Conservation (phyloP, 768 basidiomycete species). For the Mycena polygramma region DNA sequence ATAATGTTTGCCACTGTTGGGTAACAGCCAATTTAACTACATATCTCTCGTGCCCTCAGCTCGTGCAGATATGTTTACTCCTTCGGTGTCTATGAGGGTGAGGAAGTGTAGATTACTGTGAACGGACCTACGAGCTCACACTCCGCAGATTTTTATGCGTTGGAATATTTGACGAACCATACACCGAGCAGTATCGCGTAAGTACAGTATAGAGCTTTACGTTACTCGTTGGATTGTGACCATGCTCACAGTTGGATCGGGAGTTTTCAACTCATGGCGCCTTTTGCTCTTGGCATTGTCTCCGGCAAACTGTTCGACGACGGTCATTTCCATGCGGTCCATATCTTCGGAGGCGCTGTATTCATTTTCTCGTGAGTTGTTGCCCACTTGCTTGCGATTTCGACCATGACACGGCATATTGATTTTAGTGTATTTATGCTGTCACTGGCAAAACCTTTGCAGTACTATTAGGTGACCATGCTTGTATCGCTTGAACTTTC, state of each 20-base stretch:
- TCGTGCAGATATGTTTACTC: neutral
- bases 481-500: neutral
- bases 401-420: too few relatives aligned
- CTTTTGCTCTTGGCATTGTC: neutral
- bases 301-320: constrained; percentile 2
- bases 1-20: neutral
- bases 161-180: neutral
- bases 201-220: neutral
- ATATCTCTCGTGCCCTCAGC: neutral
- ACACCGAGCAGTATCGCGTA: neutral
- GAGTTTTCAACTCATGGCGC: neutral
- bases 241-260: neutral
- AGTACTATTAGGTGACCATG: constrained; percentile 5
- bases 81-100: neutral
- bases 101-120: neutral
- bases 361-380: neutral
- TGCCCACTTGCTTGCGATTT: neutral
- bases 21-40: neutral
- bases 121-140: neutral
- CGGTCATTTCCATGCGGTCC: neutral
- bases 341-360: neutral
- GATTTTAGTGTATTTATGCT: neutral
- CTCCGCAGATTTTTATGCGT: neutral
- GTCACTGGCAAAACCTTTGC: neutral
- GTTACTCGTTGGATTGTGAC: neutral